Evolutionary conservation across 805 yeast genomes (phyloP).

Genomic region (Wickerhamiella qilinensis): DNA sequence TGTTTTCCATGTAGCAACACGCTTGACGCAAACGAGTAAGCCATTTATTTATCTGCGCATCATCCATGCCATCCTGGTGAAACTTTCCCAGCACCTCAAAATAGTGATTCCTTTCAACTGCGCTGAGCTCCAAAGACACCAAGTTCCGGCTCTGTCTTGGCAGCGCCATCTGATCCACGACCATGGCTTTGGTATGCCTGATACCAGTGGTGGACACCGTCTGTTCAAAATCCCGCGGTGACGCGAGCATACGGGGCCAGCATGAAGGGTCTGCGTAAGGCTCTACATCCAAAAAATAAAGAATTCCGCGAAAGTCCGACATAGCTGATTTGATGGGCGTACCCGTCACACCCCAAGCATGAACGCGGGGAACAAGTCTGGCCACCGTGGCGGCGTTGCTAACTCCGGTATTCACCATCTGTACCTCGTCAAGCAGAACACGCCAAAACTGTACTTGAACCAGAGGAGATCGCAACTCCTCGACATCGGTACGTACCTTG

Average conservation of each 20-base stretch:
- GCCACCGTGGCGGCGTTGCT: slow-evolving; percentile 73
- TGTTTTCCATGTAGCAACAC: slow-evolving; percentile 80
- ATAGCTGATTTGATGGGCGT: slow-evolving; percentile 65
- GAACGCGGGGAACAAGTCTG: slow-evolving; percentile 60
- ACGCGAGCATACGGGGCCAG: slow-evolving; percentile 26
- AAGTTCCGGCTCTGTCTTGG: slow-evolving; percentile 67
- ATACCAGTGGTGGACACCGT: slow-evolving; percentile 42
- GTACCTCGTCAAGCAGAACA: slow-evolving; percentile 84
- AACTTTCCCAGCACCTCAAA: slow-evolving; percentile 47
- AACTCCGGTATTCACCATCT: slow-evolving; percentile 64
- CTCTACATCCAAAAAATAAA: slow-evolving; percentile 45
- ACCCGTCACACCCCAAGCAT: slow-evolving; percentile 96
- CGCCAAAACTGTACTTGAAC: slow-evolving; percentile 78
- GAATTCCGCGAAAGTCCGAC: slow-evolving; percentile 51
- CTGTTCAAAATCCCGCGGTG: slow-evolving; percentile 29
- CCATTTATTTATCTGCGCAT: slow-evolving; percentile 36
- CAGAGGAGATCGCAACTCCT: slow-evolving; percentile 41
- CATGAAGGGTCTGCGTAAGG: slow-evolving; percentile 42
- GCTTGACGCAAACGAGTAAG: slow-evolving; percentile 52
- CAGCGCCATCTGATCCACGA: slow-evolving; percentile 52
- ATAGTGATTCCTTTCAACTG: slow-evolving; percentile 76
- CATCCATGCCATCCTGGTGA: slow-evolving; percentile 20
- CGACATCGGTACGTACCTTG: slow-evolving; percentile 6
- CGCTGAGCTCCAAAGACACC: slow-evolving; percentile 57
- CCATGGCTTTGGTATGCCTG: slow-evolving; percentile 77